Conservation (phyloP, 257 asterid species). For the Coffea canephora region DNA sequence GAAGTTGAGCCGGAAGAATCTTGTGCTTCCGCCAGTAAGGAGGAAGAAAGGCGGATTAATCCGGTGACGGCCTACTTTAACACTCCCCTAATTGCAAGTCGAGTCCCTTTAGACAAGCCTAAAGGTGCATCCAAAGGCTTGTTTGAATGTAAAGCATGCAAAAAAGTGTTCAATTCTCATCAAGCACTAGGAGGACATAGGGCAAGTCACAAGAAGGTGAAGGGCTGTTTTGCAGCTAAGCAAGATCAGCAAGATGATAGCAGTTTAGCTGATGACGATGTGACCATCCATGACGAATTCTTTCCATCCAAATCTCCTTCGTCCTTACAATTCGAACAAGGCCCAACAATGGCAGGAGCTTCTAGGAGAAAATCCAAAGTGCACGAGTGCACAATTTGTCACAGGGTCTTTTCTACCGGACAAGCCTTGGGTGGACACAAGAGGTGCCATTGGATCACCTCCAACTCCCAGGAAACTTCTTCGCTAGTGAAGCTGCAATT, state of each 20-base stretch:
- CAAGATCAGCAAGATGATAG: constrained; percentile 46
- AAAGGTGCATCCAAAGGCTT: constrained; percentile 52
- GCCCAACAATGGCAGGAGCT: constrained; percentile 36
- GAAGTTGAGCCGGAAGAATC: constrained; percentile 73
- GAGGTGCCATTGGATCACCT: constrained; percentile 91
- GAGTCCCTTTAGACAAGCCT: constrained; percentile 10
- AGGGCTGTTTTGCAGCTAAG: constrained; percentile 84
- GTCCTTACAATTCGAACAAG: constrained; percentile 43
- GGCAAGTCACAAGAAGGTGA: constrained; percentile 91
- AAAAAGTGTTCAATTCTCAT: constrained; percentile 88
- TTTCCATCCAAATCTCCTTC: constrained; percentile 40
- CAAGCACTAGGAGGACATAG: constrained; percentile 94
- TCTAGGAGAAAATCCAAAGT: constrained; percentile 65
- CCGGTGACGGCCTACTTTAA: constrained; percentile 25
- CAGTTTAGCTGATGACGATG: constrained; percentile 34
- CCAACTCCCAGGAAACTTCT: constrained; percentile 50
- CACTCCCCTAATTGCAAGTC: constrained; percentile 3
- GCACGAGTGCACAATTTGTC: constrained; percentile 92
- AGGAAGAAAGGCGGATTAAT: constrained; percentile 49
- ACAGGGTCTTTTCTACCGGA: constrained; percentile 74
- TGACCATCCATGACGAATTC: constrained; percentile 40
- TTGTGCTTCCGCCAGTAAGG: constrained; percentile 70
- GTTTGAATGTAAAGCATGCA: constrained; percentile 92
- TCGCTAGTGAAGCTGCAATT: constrained; percentile 42
- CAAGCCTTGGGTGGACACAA: constrained; percentile 98